phyloP scores from a whole-genome alignment of 1,139 yeast species.

The Suhomyces ambrosiae region DNA sequence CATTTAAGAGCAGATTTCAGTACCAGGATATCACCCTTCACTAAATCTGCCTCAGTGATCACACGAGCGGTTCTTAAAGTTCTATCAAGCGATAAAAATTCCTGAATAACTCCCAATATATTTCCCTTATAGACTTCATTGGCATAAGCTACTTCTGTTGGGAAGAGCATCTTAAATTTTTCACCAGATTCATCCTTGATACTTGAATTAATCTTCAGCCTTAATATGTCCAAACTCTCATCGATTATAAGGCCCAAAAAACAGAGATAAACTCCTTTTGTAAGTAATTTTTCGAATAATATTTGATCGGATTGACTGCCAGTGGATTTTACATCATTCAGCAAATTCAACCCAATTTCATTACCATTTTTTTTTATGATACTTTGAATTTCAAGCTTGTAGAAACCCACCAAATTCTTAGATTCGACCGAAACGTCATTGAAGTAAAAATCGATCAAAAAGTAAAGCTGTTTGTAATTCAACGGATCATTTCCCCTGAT shows the following conservation, averaged over 20 bases:
- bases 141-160: conserved; percentile 26
- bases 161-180: conserved; percentile 29
- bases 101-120: conserved; percentile 21
- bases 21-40: background rate
- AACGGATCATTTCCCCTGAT: conserved; percentile 27
- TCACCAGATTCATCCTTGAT: conserved; percentile 15
- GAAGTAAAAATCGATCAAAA: conserved; percentile 38
- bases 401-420: conserved; percentile 28
- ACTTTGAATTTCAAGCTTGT: conserved; percentile 28
- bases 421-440: conserved; percentile 24
- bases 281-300: conserved; percentile 17
- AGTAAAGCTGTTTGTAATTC: conserved; percentile 33
- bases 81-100: conserved; percentile 15
- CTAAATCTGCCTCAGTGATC: background rate
- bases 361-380: conserved; percentile 22
- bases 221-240: conserved; percentile 31
- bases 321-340: conserved; percentile 7
- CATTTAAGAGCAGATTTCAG: background rate
- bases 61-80: background rate
- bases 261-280: conserved; percentile 33
- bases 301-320: conserved; percentile 18
- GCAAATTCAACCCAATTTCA: conserved; percentile 18
- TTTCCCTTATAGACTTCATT: conserved; percentile 22
- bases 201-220: conserved; percentile 19
- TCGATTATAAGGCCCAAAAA: conserved; percentile 38